Evolutionary conservation across 83 land plant genomes (phyloP), one percentile per base, ranked within the genome.

Genomic region (Diphasiastrum complanatum): DNA sequence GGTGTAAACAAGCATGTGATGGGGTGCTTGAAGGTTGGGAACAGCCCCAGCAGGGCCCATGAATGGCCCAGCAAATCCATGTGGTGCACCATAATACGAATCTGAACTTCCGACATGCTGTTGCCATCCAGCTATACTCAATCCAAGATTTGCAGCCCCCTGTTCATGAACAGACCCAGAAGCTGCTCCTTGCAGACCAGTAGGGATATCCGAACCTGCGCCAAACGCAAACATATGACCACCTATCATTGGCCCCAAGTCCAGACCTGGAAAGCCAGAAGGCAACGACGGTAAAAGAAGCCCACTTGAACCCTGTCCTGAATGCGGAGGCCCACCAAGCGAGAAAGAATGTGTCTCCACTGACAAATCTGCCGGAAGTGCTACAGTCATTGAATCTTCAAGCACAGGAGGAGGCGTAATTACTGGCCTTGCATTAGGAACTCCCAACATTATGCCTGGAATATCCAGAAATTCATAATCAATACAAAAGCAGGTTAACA

Each of bases 361-460:
- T 45, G 98, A 92, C 34, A 92, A 83, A 79, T 92, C 98, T 2
- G 88, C 96, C 16, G 98, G 98, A 64, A 92, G 84, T 54, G 91
- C 66, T 14, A 85, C 96, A 55, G 74, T 53, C 43, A 92, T 64
- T 35, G 85, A 75, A 30, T 84, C 89, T 65, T 91, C 97, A 50
- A 69, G 30, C 72, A 71, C 56, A 66, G 65, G 45, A 72, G 75
- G 58, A 52, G 67, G 46, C 72, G 34, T 36, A 25, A 52, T 30
- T 68, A 61, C 58, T 66, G 79, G 45, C 54, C 73, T 25, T 50
- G 66, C 24, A 63, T 16, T 52, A 72, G 84, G 40, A 27, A 55
- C 33, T 72, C 30, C 69, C 57, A 41, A 41, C n/a, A 41, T 0
- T 18, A 51, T 30, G 30, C 65, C 72, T 60, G 50, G 47, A 41